Conservation (phyloP, 257 asterid genomes). For the Knoxia roxburghii region DNA sequence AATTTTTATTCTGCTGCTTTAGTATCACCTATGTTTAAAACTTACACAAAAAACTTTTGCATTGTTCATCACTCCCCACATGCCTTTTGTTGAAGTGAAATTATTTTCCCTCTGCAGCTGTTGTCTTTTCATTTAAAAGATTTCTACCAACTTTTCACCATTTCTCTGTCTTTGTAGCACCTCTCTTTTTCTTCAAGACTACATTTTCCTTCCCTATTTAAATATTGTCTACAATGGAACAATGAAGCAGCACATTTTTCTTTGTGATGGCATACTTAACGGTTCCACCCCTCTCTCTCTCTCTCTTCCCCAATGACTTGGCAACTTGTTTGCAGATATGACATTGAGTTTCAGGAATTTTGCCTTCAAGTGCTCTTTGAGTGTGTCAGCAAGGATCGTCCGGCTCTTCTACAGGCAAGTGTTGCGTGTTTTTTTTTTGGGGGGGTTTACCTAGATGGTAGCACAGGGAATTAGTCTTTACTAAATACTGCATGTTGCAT, state of each 20-base stretch:
- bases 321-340: conserved; percentile 48
- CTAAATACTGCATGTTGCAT: background rate
- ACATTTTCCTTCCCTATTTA: background rate
- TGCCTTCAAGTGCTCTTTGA: conserved; percentile 90
- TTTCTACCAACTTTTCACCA: background rate
- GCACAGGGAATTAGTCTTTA: background rate
- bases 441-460: background rate
- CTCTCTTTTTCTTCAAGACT: background rate
- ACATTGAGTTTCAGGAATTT: conserved; percentile 75
- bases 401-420: conserved; percentile 80
- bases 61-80: background rate
- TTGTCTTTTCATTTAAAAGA: background rate
- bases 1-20: background rate
- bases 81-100: background rate
- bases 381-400: conserved; percentile 98
- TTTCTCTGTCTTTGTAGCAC: background rate
- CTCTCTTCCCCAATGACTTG: background rate
- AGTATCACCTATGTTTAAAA: background rate
- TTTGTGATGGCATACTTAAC: background rate
- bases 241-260: background rate
- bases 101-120: background rate
- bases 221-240: background rate
- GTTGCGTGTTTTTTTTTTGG: background rate
- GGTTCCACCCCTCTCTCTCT: background rate
- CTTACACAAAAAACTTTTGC: background rate